These are phyloP conservation scores for Kluyveromyces aestuarii DNA, from an alignment of 805 yeast species.

Conservation along the genomic window DNA sequence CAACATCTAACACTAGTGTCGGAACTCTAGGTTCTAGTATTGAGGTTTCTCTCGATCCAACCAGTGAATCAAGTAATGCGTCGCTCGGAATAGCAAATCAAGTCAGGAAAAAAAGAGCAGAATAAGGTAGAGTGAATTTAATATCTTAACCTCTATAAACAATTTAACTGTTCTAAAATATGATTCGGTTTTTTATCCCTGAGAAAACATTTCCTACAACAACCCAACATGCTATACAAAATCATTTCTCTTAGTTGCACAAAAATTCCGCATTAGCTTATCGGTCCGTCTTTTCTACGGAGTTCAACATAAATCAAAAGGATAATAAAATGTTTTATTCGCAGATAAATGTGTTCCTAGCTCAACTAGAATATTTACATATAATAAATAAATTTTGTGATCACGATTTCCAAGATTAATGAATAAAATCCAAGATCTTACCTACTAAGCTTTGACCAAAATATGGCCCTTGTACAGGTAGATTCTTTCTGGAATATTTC, in stretches of 20 bases:
- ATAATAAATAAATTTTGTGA: not conserved
- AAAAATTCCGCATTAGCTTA: not conserved
- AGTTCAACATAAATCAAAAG: not conserved
- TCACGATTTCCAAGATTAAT: not conserved
- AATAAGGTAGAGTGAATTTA: not conserved
- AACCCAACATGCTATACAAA: too few relatives aligned
- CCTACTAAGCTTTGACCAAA: too few relatives aligned
- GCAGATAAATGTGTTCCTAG: not conserved
- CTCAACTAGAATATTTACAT: not conserved
- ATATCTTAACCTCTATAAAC: not conserved
- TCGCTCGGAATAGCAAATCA: constrained; percentile 15
- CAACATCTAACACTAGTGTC: constrained; percentile 21
- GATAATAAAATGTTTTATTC: not conserved
- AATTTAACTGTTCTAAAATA: too few relatives aligned
- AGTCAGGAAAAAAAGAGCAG: constrained; percentile 17
- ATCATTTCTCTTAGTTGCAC: too few relatives aligned
- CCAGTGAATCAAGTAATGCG: constrained; percentile 7
- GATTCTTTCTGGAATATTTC: not conserved
- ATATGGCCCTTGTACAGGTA: not conserved
- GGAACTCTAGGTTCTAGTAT: constrained; percentile 22
- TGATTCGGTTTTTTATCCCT: too few relatives aligned
- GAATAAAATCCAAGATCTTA: not conserved
- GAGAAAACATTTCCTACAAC: too few relatives aligned
- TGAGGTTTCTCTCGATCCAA: constrained; percentile 8
- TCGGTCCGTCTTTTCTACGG: not conserved